A percentile compares a stretch with the other conserved stretches of the same genome.
Evolutionary conservation across 2,329 filamentous ascomycete species (phyloP).

Genomic region (Alternaria brassicae): DNA sequence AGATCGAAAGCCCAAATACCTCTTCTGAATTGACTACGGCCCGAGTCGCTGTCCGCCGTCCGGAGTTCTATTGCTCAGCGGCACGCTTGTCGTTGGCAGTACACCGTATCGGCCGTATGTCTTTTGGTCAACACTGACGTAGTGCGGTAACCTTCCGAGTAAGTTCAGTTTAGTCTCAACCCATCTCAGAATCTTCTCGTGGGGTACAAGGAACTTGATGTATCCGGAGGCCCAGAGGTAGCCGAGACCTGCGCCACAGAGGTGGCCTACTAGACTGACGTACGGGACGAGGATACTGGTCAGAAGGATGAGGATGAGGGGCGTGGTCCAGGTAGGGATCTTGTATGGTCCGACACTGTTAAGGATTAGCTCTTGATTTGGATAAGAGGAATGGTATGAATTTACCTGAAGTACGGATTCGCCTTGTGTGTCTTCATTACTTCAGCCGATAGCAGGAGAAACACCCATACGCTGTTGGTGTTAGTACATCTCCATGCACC

Average conservation of each 20-base stretch:
- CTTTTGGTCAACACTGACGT: conserved; percentile 94
- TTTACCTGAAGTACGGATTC: conserved; percentile 76
- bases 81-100: conserved; percentile 62
- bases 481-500: not conserved
- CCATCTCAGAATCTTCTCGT: conserved; percentile 86
- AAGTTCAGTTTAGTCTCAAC: conserved; percentile 88
- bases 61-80: conserved; percentile 35
- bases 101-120: conserved; percentile 93
- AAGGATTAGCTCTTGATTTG: conserved; percentile 8
- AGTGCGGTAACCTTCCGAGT: conserved; percentile 83
- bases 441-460: conserved; percentile 83
- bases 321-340: conserved; percentile 92
- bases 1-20: not conserved
- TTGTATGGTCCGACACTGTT: conserved; percentile 65
- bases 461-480: conserved; percentile 82
- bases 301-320: conserved; percentile 77
- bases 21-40: conserved; percentile 18
- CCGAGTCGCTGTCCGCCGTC: conserved; percentile 42
- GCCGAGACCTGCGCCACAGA: conserved; percentile 82
- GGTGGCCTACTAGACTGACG: conserved; percentile 84
- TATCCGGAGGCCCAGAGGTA: conserved; percentile 90
- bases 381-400: conserved; percentile 44
- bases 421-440: conserved; percentile 83
- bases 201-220: conserved; percentile 86
- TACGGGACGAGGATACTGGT: conserved; percentile 79